A percentile compares a stretch with the other conserved stretches of the same genome.
These are phyloP conservation scores for Geosmithia flava DNA, from an alignment of 2,329 filamentous ascomycete species.

Conservation along the genomic window DNA sequence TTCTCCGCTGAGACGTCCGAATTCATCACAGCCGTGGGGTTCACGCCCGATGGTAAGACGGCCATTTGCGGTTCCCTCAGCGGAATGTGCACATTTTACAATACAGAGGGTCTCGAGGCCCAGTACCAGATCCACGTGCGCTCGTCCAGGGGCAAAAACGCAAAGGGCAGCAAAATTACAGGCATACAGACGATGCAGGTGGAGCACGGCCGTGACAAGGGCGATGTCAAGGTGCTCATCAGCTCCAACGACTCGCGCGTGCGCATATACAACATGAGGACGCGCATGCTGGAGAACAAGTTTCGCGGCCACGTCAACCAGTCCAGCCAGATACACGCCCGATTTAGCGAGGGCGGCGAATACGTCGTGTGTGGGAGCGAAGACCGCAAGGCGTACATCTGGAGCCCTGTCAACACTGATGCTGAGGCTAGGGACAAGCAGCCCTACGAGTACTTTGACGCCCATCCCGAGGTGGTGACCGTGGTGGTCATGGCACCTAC, in stretches of 20 bases:
- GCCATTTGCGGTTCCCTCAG: conserved; percentile 81
- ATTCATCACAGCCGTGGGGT: conserved; percentile 87
- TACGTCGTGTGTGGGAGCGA: conserved; percentile 92
- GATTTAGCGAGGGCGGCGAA: conserved; percentile 73
- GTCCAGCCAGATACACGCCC: conserved; percentile 80
- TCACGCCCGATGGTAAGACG: conserved; percentile 82
- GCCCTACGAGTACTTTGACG: conserved; percentile 81
- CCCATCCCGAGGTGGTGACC: conserved; percentile 79
- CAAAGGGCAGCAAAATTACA: conserved; percentile 95
- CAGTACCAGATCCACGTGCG: conserved; percentile 86
- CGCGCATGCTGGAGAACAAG: conserved; percentile 78
- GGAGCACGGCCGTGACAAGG: conserved; percentile 24
- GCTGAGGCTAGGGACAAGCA: conserved; percentile 63
- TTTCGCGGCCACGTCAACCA: conserved; percentile 86
- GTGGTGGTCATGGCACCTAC: conserved; percentile 77
- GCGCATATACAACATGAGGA: conserved; percentile 75
- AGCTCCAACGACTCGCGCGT: conserved; percentile 93
- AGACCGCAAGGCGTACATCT: conserved; percentile 81
- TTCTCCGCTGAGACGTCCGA: conserved; percentile 68
- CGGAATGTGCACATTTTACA: conserved; percentile 80
- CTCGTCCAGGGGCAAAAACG: conserved; percentile 82
- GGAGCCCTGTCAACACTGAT: conserved; percentile 46
- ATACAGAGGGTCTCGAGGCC: conserved; percentile 79
- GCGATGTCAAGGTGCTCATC: conserved; percentile 72
- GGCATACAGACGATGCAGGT: conserved; percentile 68